Percentiles rank a stretch among this genome's conserved stretches.
phyloP scores from a whole-genome alignment of 306 rosid species.

The Cucumis sativus region DNA sequence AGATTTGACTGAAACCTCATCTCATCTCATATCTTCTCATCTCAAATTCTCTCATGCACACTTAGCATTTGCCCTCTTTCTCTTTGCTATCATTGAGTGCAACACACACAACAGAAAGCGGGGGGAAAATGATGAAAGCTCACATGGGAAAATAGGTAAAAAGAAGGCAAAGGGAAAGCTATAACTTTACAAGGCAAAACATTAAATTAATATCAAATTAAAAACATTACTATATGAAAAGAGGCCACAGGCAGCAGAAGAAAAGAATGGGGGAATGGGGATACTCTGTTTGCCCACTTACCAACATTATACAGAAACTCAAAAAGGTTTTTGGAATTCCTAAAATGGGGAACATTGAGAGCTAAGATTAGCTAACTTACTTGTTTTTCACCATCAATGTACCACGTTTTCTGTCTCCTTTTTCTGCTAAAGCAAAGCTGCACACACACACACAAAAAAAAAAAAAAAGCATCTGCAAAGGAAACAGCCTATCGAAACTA shows the following conservation, averaged over 20 bases:
- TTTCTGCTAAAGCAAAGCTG: background rate
- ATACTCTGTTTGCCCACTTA: conserved; percentile 27
- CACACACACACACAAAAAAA: background rate
- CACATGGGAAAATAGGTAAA: background rate
- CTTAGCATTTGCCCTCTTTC: background rate
- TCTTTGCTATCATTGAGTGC: conserved; percentile 6
- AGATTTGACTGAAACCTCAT: background rate
- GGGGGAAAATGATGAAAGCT: conserved; percentile 1
- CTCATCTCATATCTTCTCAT: too few relatives aligned
- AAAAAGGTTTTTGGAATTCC: conserved; percentile 11
- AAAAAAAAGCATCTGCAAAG: background rate
- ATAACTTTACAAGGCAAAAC: background rate
- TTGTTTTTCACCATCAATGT: conserved; percentile 8
- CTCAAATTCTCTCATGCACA: background rate
- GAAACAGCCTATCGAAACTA: background rate
- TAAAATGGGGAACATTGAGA: conserved; percentile 8
- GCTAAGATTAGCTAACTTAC: background rate
- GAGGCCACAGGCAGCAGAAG: conserved; percentile 12
- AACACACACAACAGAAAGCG: background rate
- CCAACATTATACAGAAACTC: conserved; percentile 22
- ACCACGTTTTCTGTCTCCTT: conserved; percentile 10
- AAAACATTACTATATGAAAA: background rate
- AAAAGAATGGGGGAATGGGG: conserved; percentile 1
- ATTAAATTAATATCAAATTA: background rate
- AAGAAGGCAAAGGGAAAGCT: background rate